Base-by-base conservation (phyloP, 2,329 filamentous ascomycete species). In the Phialophora macrospora region DNA sequence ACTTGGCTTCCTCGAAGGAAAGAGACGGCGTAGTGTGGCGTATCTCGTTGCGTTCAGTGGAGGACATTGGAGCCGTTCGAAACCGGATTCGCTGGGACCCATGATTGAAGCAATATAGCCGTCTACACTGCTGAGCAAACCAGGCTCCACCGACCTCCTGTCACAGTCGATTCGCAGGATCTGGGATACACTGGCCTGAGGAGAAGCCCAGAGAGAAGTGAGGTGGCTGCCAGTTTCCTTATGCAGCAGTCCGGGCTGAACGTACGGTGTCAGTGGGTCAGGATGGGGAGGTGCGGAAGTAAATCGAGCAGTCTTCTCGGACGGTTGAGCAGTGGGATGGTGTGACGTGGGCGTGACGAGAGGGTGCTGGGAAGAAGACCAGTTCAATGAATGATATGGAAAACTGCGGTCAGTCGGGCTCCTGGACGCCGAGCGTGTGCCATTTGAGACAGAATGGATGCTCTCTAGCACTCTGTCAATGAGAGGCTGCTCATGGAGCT, bases 351-450 rank as follows among this genome's bases (percentile, higher is more conserved):
- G 17, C 4, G 44, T 24, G 11, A 34, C 3, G 14, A 20, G 46
- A 32, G 56, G 20, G 22, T n/a, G 56, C 11, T 20, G n/a, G 7
- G 56, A 49, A 28, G 17, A 30, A 14, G 30, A 49, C 14, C 41
- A 34, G 52, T 32, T 34, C 17, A n/a, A 34, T 3, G 56, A 59
- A 26, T 44, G 11, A 11, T 24, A 32, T 20, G 26, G 41, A 22
- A 48, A 46, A 30, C 28, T 26, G 6, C 17, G 41, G 20, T 49
- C 26, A 48, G 9, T 49, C 38, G 30, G 30, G 41, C n/a, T 59
- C 7, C 44, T 17, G 24, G 46, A 34, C n/a, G 56, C 26, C 72
- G 74, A 73, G 52, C 70, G 68, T 20, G 58, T 52, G 24, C 49
- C 48, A 54, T 61, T 61, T n/a, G 46, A 38, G 34, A 32, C 30